These are phyloP conservation scores for Cladosporium sp. DNA, from an alignment of 2,329 filamentous ascomycete genomes.

Conservation along the genomic window DNA sequence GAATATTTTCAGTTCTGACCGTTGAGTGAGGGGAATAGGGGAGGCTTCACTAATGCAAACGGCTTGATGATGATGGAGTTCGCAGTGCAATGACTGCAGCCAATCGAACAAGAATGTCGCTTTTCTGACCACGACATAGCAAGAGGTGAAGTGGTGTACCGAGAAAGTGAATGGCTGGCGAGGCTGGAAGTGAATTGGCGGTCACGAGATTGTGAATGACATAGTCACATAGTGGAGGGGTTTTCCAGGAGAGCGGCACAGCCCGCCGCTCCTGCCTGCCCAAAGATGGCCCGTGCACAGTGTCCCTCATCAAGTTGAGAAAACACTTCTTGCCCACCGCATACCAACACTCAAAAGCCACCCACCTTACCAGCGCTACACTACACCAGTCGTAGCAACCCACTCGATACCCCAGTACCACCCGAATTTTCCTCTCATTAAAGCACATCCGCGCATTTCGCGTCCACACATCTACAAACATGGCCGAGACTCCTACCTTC, in stretches of 20 bases:
- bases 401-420: not conserved
- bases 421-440: not conserved
- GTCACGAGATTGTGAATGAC: not conserved
- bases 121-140: no score
- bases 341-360: not conserved
- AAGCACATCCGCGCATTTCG: not conserved
- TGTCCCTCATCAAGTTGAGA: not conserved
- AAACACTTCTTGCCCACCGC: not conserved
- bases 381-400: constrained; percentile 2
- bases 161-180: no score
- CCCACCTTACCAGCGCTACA: constrained; percentile 1
- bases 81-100: no score
- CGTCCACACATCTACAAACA: constrained; percentile 6
- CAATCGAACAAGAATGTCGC: no score
- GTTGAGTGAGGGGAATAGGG: no score
- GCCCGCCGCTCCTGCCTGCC: not conserved
- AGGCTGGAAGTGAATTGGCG: not conserved
- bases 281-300: not conserved
- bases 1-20: no score
- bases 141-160: no score
- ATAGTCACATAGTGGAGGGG: not conserved
- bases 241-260: not conserved
- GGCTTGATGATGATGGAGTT: no score
- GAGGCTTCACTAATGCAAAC: no score
- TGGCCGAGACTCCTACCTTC: constrained; percentile 65